A percentile compares a stretch with the other conserved stretches of the same genome.
Conservation (phyloP, 2,329 filamentous ascomycete species). For the Ascochyta lentis region DNA sequence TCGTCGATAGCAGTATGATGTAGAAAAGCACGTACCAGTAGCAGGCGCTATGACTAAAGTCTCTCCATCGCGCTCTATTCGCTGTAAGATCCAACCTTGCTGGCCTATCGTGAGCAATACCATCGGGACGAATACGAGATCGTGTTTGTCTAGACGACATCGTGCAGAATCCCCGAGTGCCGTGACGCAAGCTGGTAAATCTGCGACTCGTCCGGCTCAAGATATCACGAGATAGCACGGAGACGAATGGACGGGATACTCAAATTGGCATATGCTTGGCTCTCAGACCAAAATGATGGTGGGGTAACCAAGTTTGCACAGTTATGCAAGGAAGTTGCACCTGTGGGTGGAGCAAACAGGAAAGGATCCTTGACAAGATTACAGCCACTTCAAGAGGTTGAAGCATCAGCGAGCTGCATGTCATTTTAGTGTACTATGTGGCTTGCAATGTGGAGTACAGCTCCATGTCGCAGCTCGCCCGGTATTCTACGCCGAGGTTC, state of each 20-base stretch:
- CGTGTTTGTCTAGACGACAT: constrained; percentile 1
- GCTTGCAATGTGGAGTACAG: constrained; percentile 25
- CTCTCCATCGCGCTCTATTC: constrained; percentile 18
- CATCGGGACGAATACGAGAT: constrained; percentile 10
- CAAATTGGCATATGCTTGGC: constrained; percentile 3
- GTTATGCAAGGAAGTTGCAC: constrained; percentile 16
- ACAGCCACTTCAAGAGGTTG: constrained; percentile 11
- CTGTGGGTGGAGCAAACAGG: constrained; percentile 27
- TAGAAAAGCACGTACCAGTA: constrained; percentile 15
- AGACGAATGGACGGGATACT: constrained; percentile 3
- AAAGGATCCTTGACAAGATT: constrained; percentile 21
- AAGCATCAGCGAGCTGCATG: constrained; percentile 30
- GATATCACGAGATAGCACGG: background rate
- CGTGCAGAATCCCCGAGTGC: background rate
- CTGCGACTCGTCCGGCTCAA: constrained; percentile 1
- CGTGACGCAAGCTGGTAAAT: constrained; percentile 8
- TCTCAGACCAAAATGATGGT: constrained; percentile 11
- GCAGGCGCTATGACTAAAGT: constrained; percentile 18
- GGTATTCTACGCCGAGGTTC: constrained; percentile 23
- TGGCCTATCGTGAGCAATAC: constrained; percentile 18
- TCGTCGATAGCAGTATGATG: constrained; percentile 8
- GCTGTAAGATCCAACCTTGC: constrained; percentile 20
- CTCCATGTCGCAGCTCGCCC: constrained; percentile 22
- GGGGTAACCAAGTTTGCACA: constrained; percentile 23
- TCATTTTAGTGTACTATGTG: constrained; percentile 29